Base-by-base conservation (phyloP, 2,329 filamentous ascomycete species). In the Colletotrichum sublineola region DNA sequence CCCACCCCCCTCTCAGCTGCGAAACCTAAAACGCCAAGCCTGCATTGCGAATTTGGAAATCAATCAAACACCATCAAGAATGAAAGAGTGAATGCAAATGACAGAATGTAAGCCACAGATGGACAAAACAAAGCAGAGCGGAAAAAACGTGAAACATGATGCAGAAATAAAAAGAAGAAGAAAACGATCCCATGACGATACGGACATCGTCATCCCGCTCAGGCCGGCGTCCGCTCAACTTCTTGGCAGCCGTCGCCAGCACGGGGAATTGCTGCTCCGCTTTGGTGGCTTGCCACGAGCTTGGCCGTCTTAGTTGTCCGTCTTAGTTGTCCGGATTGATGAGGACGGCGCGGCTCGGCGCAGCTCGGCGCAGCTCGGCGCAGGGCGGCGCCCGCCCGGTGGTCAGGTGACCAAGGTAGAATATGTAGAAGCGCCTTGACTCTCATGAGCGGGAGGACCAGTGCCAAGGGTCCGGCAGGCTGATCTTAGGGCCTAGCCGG, bases 1-100 rank as follows among this genome's bases (percentile, higher is more conserved):
- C 46, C 60, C 60, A 55, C 29, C 18, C 69, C 69, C 44, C 36
- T 31, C 38, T 56, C 48, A 50, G 44, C 56, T 53, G 60, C 69
- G 63, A 64, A 46, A 69, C 55, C 60, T 58, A 69, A 69, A 72
- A 72, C 69, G 69, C 69, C 69, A 69, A 72, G 69, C 58, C 66
- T 38, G 60, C 53, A 53, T 64, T 68, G 66, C 64, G 60, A 60
- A 64, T 33, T 63, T 53, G 46, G 20, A 60, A 44, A 40, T 48
- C 52, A 55, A n/a, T 36, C 24, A 60, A 38, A 69, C 46, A 44
- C 36, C 33, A 15, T 46, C 38, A 42, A 58, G 44, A 62, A 56
- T 36, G 36, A 53, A 38, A 46, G n/a, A 24, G 36, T 63, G 24
- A 29, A 60, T 53, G 44, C 58, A 58, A 50, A 24, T 15, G 40